phyloP scores from a whole-genome alignment of 106 monocot species.

The Dendrobium huoshanense region DNA sequence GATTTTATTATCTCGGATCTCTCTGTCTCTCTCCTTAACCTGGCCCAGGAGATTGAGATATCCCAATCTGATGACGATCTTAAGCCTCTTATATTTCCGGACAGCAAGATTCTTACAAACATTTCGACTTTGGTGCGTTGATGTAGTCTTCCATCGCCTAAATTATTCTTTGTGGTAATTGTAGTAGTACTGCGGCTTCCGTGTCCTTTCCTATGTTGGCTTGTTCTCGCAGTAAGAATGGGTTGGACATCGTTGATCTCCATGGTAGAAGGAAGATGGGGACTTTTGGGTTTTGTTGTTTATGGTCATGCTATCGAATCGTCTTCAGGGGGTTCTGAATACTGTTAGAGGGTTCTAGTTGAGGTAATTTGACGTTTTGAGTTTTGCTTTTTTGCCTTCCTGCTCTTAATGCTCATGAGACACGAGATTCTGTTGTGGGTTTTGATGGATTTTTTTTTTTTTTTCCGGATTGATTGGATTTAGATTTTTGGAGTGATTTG shows the following conservation, averaged over 20 bases:
- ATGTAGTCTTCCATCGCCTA: background rate
- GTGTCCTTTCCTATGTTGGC: constrained; percentile 3
- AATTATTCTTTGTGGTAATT: constrained; percentile 1
- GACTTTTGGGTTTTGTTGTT: background rate
- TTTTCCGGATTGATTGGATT: background rate
- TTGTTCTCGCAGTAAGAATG: background rate
- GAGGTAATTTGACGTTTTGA: constrained; percentile 2
- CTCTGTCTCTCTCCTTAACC: background rate
- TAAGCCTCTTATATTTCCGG: background rate
- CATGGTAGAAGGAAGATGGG: background rate
- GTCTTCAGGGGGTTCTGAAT: background rate
- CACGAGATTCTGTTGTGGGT: background rate
- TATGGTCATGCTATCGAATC: background rate
- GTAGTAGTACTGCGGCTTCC: background rate
- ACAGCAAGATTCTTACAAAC: constrained; percentile 5
- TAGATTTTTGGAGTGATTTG: background rate
- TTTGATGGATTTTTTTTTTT: background rate
- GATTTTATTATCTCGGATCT: constrained; percentile 9
- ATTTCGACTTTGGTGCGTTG: background rate
- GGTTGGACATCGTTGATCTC: background rate
- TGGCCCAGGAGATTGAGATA: constrained; percentile 8
- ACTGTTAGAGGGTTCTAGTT: background rate
- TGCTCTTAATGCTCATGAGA: background rate
- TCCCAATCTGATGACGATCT: constrained; percentile 6
- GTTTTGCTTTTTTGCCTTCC: background rate